phyloP scores from a whole-genome alignment of 192 early-diverging fungal species.

The Gaertneriomyces semiglobifer region DNA sequence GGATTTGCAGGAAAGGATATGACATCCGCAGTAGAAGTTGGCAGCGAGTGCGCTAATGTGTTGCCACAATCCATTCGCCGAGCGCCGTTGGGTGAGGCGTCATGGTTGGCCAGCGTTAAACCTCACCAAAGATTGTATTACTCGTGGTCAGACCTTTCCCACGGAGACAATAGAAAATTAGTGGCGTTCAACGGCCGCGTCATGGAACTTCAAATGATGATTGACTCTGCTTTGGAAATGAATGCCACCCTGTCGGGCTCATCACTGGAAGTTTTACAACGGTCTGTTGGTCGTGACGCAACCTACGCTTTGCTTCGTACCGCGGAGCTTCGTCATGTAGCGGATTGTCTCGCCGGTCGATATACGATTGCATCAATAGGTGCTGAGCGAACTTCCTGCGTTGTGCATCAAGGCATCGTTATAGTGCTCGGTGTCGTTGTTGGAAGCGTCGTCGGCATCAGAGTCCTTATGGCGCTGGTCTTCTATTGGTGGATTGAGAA shows the following conservation, averaged over 20 bases:
- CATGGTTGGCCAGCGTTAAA: no score
- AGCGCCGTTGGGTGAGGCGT: no score
- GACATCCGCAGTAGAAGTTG: no score
- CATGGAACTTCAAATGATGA: constrained; percentile 38
- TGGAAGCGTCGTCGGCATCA: constrained; percentile 18
- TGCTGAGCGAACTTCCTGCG: constrained; percentile 19
- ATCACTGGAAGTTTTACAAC: constrained; percentile 7
- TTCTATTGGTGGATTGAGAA: constrained; percentile 29
- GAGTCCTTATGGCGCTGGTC: constrained; percentile 31
- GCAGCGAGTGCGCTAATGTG: no score
- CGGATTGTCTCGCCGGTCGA: constrained; percentile 1
- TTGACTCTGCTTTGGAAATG: background rate
- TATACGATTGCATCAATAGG: constrained; percentile 26
- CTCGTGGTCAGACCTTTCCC: no score
- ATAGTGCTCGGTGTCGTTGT: constrained; percentile 21
- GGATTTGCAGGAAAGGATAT: no score
- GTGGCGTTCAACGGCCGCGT: constrained; percentile 45
- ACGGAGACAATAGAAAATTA: constrained; percentile 4
- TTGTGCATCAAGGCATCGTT: constrained; percentile 17
- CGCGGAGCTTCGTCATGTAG: background rate
- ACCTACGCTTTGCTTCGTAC: background rate
- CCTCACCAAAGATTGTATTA: no score
- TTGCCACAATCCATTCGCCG: no score
- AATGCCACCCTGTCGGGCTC: background rate
- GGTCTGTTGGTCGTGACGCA: constrained; percentile 3